These are phyloP conservation scores for Phaseolus coccineus DNA, from an alignment of 331 rosid species.

Conservation along the genomic window DNA sequence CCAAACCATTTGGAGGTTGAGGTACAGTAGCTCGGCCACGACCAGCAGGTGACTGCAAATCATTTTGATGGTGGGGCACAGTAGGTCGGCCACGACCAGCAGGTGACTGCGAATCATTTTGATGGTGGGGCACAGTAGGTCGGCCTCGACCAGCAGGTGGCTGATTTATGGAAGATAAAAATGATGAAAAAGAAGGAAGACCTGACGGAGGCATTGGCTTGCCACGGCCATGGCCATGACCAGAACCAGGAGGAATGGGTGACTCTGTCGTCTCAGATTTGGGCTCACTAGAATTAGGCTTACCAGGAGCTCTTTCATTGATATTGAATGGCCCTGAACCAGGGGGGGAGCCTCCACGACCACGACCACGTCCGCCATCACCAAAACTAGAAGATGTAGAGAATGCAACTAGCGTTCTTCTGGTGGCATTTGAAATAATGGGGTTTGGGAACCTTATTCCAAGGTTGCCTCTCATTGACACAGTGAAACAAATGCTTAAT, in stretches of 20 bases:
- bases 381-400: slow-evolving; percentile 69
- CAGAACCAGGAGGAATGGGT: slow-evolving; percentile 47
- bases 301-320: slow-evolving; percentile 53
- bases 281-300: slow-evolving; percentile 48
- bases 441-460: slow-evolving; percentile 60
- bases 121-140: slow-evolving; percentile 35
- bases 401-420: slow-evolving; percentile 60
- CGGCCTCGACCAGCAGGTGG: slow-evolving; percentile 69
- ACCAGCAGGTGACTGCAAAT: slow-evolving; percentile 20
- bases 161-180: slow-evolving; percentile 55
- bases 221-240: slow-evolving; percentile 81
- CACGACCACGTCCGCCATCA: slow-evolving; percentile 61
- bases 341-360: slow-evolving; percentile 46
- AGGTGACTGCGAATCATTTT: slow-evolving; percentile 36
- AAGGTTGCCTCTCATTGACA: slow-evolving; percentile 68
- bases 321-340: slow-evolving; percentile 41
- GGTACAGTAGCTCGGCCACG: neutral
- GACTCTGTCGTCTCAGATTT: slow-evolving; percentile 50
- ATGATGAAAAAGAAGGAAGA: slow-evolving; percentile 60
- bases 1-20: slow-evolving; percentile 42
- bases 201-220: slow-evolving; percentile 54
- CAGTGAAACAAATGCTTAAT: slow-evolving; percentile 22
- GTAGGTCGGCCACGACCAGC: neutral
- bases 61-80: slow-evolving; percentile 8
- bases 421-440: slow-evolving; percentile 56